Conservation (phyloP, 2,329 filamentous ascomycete species). For the Diaporthe longicolla region DNA sequence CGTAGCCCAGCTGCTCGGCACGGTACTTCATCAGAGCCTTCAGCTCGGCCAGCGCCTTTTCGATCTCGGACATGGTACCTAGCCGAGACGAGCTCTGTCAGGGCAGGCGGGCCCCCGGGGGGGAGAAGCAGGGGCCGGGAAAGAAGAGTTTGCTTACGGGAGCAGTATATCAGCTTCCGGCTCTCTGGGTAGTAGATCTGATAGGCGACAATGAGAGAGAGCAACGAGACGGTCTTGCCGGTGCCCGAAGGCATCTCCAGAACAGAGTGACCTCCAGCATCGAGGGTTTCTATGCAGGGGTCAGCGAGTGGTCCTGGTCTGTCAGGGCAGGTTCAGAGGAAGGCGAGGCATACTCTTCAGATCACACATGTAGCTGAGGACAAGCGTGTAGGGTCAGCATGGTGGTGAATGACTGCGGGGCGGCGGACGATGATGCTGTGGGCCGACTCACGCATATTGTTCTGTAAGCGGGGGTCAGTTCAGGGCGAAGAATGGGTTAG, state of each 20-base stretch:
- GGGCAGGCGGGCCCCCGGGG: not conserved
- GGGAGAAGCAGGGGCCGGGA: not conserved
- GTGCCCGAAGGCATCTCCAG: constrained; percentile 99
- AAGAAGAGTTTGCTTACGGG: constrained; percentile 66
- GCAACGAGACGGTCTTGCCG: constrained; percentile 94
- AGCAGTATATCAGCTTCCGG: constrained; percentile 98
- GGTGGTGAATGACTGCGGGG: not conserved
- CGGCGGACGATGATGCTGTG: not conserved
- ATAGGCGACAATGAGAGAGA: constrained; percentile 96
- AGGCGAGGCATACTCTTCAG: constrained; percentile 62
- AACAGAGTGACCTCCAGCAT: constrained; percentile 94
- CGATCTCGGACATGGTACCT: constrained; percentile 99
- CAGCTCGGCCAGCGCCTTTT: constrained; percentile 94
- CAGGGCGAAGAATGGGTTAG: constrained; percentile 17
- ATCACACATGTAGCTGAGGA: constrained; percentile 66
- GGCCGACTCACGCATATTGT: constrained; percentile 66
- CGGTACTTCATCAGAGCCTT: constrained; percentile 97
- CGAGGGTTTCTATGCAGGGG: constrained; percentile 75
- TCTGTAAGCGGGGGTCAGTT: constrained; percentile 52
- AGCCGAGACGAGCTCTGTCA: not conserved
- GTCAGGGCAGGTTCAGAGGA: not conserved
- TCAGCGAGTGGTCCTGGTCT: constrained; percentile 36
- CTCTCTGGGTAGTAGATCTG: constrained; percentile 95
- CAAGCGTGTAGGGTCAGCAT: not conserved
- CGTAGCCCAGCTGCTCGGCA: constrained; percentile 86